Conservation (phyloP, 176 grass and related monocot species). For the Avena sativa region DNA sequence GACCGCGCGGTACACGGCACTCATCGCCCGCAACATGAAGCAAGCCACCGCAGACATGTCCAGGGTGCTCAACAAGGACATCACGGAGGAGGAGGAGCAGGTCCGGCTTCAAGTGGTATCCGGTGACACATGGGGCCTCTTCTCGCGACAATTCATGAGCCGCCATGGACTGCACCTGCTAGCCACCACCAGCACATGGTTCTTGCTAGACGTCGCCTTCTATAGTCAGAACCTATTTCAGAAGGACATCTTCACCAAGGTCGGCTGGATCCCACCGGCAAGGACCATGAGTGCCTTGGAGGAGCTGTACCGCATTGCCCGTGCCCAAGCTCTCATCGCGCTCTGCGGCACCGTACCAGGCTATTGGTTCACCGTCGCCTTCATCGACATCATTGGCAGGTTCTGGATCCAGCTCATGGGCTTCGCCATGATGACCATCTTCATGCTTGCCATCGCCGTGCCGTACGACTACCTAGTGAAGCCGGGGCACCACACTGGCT, state of each 20-base stretch:
- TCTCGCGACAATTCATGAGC: constrained; percentile 60
- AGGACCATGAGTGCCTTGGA: constrained; percentile 78
- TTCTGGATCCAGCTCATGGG: too few relatives aligned
- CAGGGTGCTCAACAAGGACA: constrained; percentile 61
- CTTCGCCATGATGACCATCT: too few relatives aligned
- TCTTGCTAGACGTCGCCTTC: constrained; percentile 79
- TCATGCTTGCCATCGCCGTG: too few relatives aligned
- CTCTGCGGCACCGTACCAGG: constrained; percentile 78
- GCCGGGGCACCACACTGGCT: constrained; percentile 21
- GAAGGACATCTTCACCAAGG: constrained; percentile 81
- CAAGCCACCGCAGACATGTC: constrained; percentile 76
- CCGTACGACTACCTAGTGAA: too few relatives aligned
- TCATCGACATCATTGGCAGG: constrained; percentile 37
- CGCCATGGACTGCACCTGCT: constrained; percentile 72
- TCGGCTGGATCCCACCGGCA: constrained; percentile 71
- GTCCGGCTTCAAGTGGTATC: neutral
- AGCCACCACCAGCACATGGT: constrained; percentile 68
- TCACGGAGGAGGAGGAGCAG: constrained; percentile 37
- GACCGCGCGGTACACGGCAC: constrained; percentile 84
- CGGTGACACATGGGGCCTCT: constrained; percentile 58
- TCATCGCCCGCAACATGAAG: constrained; percentile 67
- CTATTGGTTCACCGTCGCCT: constrained; percentile 88
- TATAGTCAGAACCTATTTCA: constrained; percentile 83
- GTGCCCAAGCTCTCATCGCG: constrained; percentile 68
- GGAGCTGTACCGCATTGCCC: constrained; percentile 65